A percentile compares a stretch with the other conserved stretches of the same genome.
Conservation (phyloP, 306 rosid genomes). For the Trifolium pratense region DNA sequence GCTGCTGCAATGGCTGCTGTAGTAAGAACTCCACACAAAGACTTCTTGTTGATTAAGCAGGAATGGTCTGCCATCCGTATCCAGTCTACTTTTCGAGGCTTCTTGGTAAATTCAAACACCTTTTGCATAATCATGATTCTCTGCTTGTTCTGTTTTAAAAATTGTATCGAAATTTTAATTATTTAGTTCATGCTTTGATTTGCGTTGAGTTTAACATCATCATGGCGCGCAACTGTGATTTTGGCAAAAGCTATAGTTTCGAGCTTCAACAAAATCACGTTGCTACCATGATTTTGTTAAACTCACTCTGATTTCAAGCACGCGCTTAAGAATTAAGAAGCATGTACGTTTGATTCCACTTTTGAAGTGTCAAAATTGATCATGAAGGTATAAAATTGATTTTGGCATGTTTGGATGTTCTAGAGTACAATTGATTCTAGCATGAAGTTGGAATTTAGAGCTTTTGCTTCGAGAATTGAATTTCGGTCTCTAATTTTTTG, state of each 20-base stretch:
- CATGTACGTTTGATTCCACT: not conserved
- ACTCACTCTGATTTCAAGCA: too few relatives aligned
- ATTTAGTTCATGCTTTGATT: not conserved
- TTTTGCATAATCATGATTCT: conserved; percentile 17
- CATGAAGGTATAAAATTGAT: too few relatives aligned
- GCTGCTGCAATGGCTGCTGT: conserved; percentile 79
- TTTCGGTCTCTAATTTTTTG: too few relatives aligned
- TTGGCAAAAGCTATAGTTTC: not conserved
- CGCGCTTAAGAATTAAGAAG: not conserved
- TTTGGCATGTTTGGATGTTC: too few relatives aligned
- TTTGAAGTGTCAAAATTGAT: too few relatives aligned
- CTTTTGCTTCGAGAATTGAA: too few relatives aligned
- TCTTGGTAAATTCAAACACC: conserved; percentile 57
- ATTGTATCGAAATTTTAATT: not conserved
- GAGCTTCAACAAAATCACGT: not conserved
- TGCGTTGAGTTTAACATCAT: not conserved
- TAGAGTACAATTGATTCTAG: too few relatives aligned
- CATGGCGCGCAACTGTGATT: not conserved
- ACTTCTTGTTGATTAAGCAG: conserved; percentile 63
- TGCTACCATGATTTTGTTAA: not conserved
- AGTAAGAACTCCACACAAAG: conserved; percentile 69
- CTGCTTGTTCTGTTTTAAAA: conserved; percentile 29
- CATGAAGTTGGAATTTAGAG: too few relatives aligned
- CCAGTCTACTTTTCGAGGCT: conserved; percentile 77
- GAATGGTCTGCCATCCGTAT: conserved; percentile 87